Base-by-base conservation (phyloP, 176 grass and related monocot genomes). In the Carex cristatella region DNA sequence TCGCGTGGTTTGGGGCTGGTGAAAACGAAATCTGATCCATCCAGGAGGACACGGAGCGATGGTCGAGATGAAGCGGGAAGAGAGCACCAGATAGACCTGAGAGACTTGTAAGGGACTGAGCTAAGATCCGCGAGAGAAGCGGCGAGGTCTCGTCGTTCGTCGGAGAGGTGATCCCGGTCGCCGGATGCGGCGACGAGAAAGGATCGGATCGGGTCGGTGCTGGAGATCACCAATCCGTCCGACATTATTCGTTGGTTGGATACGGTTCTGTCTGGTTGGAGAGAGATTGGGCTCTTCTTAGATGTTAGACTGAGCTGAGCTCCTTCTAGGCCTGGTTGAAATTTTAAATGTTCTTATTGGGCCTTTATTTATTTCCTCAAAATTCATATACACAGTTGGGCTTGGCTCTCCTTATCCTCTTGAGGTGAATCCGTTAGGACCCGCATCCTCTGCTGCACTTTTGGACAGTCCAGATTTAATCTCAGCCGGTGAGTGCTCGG, bases 1-100 rank as follows among this genome's bases (percentile, higher is more conserved):
- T 93, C 87, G 6, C 95, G 87, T 2, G 88, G 91, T n/a, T 93
- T 93, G 37, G 95, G 95, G 59, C 91, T 91, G 15, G 80, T 14
- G 28, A 98, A 88, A 8, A 93, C 83, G 65, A 98, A 90, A 10
- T 89, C 84, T 12, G 91, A 79, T 35, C 91, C 92, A 1, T 14
- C 19, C 18, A 98, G 60, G 53, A 94, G 89, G 63, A 12, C 16
- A 18, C 84, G 86, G 68, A 98, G 91, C 9, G 91, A 85, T 48
- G 91, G 95, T 62, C 92, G 95, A 65, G 16, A 78, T 30, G 65
- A 66, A 9, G 86, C 38, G 53, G 89, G 81, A 63, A 84, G 67
- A 72, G 84, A 89, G 33, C 84, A 89, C 95, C 95, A 98, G 72
- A 98, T 84, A 85, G 86, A 79, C 72, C 92, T 88, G 37, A 98